These are phyloP conservation scores for Tubosaeta brunneosetosa DNA, from an alignment of 768 basidiomycete genomes.

Conservation along the genomic window DNA sequence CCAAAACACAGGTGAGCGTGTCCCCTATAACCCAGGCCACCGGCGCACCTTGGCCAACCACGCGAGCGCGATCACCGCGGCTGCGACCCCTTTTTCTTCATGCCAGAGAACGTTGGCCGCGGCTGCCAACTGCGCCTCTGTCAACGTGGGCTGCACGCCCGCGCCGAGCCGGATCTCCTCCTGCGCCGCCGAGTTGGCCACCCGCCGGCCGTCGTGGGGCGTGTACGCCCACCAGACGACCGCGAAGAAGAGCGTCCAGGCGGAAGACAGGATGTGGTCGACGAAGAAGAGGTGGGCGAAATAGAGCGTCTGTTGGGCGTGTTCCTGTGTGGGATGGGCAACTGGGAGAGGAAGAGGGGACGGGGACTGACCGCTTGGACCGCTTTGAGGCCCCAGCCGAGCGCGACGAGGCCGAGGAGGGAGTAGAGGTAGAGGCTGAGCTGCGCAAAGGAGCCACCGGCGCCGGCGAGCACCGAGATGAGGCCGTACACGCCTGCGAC, in stretches of 20 bases:
- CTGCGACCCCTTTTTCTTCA: slow-evolving; percentile 80
- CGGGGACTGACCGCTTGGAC: slow-evolving; percentile 66
- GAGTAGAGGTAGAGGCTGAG: slow-evolving; percentile 94
- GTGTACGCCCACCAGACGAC: slow-evolving; percentile 88
- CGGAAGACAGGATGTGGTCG: slow-evolving; percentile 86
- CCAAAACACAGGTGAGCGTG: background rate
- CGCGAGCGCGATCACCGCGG: slow-evolving; percentile 68
- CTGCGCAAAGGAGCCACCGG: slow-evolving; percentile 91
- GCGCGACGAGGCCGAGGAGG: slow-evolving; percentile 68
- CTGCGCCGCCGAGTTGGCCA: slow-evolving; percentile 84
- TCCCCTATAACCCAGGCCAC: too few species aligned
- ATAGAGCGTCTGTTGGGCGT: slow-evolving; percentile 75
- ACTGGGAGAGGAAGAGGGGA: too few species aligned
- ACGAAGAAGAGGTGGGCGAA: slow-evolving; percentile 90
- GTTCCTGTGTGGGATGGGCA: slow-evolving; percentile 54
- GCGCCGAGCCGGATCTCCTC: slow-evolving; percentile 71
- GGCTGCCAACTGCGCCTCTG: slow-evolving; percentile 57
- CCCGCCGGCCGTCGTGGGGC: slow-evolving; percentile 83
- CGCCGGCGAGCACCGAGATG: slow-evolving; percentile 84
- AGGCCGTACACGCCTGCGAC: slow-evolving; percentile 97
- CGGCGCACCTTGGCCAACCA: slow-evolving; percentile 84
- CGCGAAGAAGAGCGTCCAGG: slow-evolving; percentile 91
- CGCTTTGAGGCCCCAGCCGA: slow-evolving; percentile 85
- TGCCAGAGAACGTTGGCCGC: slow-evolving; percentile 87
- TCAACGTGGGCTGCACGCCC: slow-evolving; percentile 48